A percentile compares a stretch with the other conserved stretches of the same genome.
Conservation (phyloP, 2,329 filamentous ascomycete genomes). For the Pleurostoma richardsiae region DNA sequence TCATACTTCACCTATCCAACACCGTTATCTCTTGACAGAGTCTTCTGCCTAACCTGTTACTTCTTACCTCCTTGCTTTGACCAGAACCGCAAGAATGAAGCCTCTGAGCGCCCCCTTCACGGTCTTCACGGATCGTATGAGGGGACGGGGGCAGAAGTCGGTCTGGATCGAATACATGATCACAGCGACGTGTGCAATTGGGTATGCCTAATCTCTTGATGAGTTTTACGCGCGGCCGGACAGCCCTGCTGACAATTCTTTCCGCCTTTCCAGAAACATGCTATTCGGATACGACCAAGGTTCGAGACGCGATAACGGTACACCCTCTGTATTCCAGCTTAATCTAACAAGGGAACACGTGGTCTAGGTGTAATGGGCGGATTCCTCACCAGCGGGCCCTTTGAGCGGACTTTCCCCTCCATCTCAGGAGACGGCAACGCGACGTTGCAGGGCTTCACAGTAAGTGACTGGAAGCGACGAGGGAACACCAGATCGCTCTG, state of each 20-base stretch:
- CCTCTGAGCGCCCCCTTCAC: constrained; percentile 1
- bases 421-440: background rate
- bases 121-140: background rate
- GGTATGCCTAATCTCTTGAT: background rate
- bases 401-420: constrained; percentile 1
- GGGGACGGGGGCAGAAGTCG: background rate
- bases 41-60: no score
- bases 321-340: no score
- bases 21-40: no score
- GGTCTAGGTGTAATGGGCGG: constrained; percentile 1
- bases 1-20: no score
- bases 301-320: background rate
- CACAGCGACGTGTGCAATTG: constrained; percentile 1
- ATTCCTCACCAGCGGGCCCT: background rate
- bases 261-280: background rate
- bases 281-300: constrained; percentile 3
- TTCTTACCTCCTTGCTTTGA: no score
- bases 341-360: no score
- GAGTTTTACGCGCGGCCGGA: no score
- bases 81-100: background rate
- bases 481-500: no score
- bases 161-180: background rate
- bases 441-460: constrained; percentile 1
- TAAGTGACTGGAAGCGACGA: no score
- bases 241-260: no score